Conservation (phyloP, 345 rosid genomes). For the Murraya paniculata region DNA sequence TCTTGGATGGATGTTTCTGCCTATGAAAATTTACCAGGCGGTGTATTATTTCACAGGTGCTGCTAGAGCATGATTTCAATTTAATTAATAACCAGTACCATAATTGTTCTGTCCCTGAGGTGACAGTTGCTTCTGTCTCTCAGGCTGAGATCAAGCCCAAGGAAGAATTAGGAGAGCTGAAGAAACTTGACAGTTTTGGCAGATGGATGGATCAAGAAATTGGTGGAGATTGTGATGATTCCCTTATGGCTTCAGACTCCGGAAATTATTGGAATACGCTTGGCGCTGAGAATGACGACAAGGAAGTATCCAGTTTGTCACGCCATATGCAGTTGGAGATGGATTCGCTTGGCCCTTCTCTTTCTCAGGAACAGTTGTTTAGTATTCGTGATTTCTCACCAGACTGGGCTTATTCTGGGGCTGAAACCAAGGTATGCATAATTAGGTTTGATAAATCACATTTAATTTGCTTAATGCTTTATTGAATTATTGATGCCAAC, state of each 20-base stretch:
- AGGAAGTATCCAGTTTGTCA: constrained; percentile 68
- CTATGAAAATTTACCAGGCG: not conserved
- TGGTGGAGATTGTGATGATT: constrained; percentile 68
- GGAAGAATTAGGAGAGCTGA: constrained; percentile 51
- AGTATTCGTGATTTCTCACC: constrained; percentile 68
- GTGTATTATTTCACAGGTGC: constrained; percentile 17
- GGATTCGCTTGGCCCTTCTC: constrained; percentile 71
- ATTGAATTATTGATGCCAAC: not conserved
- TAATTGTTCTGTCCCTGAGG: constrained; percentile 22
- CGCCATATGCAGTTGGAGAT: constrained; percentile 53
- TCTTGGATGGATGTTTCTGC: not conserved
- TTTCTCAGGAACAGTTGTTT: constrained; percentile 80
- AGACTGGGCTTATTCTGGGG: constrained; percentile 55
- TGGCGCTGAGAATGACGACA: constrained; percentile 58
- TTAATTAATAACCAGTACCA: constrained; percentile 22
- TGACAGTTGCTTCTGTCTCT: constrained; percentile 26
- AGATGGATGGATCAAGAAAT: constrained; percentile 89
- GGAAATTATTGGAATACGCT: constrained; percentile 71
- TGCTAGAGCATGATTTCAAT: constrained; percentile 25
- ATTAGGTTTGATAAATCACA: not conserved
- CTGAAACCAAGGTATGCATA: constrained; percentile 45
- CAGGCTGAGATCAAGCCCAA: constrained; percentile 39
- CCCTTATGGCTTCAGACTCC: constrained; percentile 72
- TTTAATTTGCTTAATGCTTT: constrained; percentile 1
- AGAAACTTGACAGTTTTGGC: constrained; percentile 81